These are phyloP conservation scores for Colletotrichum tofieldiae DNA, from an alignment of 2,329 filamentous ascomycete genomes.

Conservation along the genomic window DNA sequence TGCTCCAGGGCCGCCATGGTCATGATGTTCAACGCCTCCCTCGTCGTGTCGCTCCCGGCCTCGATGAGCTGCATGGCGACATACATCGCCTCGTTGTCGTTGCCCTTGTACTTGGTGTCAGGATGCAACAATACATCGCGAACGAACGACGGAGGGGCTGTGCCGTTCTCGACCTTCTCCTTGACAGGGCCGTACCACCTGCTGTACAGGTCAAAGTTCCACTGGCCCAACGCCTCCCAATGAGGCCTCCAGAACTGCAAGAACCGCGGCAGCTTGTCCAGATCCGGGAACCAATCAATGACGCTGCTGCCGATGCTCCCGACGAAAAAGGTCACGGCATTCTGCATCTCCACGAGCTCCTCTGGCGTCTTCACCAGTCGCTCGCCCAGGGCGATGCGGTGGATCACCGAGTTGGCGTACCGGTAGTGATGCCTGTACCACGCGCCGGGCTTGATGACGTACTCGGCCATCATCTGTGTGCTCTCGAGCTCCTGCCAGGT, in stretches of 20 bases:
- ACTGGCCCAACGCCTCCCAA: conserved; percentile 53
- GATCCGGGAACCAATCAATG: conserved; percentile 57
- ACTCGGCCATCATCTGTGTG: conserved; percentile 52
- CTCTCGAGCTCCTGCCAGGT: conserved; percentile 55
- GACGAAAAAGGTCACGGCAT: conserved; percentile 54
- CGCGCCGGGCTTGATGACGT: conserved; percentile 46
- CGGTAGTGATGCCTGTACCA: conserved; percentile 60
- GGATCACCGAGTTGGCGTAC: conserved; percentile 57
- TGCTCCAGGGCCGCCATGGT: conserved; percentile 50
- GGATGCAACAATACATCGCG: conserved; percentile 52
- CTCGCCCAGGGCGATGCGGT: conserved; percentile 54
- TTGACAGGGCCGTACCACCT: conserved; percentile 54
- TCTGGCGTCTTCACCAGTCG: conserved; percentile 50
- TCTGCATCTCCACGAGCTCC: conserved; percentile 56
- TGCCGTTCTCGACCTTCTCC: conserved; percentile 46
- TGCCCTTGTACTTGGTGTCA: conserved; percentile 48
- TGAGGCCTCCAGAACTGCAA: conserved; percentile 52
- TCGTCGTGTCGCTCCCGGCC: conserved; percentile 61
- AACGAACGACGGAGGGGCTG: conserved; percentile 53
- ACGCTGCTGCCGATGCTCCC: conserved; percentile 52
- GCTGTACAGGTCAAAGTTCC: conserved; percentile 53
- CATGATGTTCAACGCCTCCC: conserved; percentile 53
- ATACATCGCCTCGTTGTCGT: conserved; percentile 58
- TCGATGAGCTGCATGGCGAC: conserved; percentile 54
- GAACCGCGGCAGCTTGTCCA: conserved; percentile 49